A percentile compares a stretch with the other conserved stretches of the same genome.
Conservation (phyloP, 2,329 filamentous ascomycete species). For the Cryoendolithus antarcticus region DNA sequence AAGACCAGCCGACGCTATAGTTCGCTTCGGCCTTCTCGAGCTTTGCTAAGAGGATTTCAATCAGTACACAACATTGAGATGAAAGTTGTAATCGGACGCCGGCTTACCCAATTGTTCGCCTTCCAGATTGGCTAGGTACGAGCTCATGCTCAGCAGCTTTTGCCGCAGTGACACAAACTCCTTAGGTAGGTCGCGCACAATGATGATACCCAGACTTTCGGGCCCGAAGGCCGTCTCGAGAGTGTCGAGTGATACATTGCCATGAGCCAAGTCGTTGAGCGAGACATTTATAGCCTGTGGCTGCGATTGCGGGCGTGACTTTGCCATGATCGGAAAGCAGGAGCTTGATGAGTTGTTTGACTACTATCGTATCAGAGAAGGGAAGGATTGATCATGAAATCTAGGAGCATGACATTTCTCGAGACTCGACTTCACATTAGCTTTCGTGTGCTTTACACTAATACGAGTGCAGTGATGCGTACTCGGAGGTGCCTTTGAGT, state of each 20-base stretch:
- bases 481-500: no score
- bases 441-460: no score
- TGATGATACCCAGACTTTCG: conserved; percentile 76
- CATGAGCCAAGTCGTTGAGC: conserved; percentile 24
- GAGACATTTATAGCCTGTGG: conserved; percentile 33
- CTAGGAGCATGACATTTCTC: no score
- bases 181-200: conserved; percentile 74
- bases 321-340: no score
- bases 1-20: conserved; percentile 61
- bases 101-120: conserved; percentile 53
- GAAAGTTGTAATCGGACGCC: neutral
- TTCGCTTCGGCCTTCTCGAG: conserved; percentile 41
- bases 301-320: no score
- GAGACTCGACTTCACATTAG: no score
- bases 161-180: conserved; percentile 61
- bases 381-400: no score
- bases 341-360: no score
- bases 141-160: conserved; percentile 70
- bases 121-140: conserved; percentile 74
- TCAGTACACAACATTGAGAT: neutral
- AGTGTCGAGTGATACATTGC: conserved; percentile 53
- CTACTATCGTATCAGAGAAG: no score
- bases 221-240: conserved; percentile 78
- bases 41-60: conserved; percentile 20
- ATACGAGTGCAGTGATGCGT: no score